Percentiles rank a stretch among this genome's conserved stretches.
Conservation (phyloP, 495 filamentous ascomycete species). For the Trichoderma parareesei region DNA sequence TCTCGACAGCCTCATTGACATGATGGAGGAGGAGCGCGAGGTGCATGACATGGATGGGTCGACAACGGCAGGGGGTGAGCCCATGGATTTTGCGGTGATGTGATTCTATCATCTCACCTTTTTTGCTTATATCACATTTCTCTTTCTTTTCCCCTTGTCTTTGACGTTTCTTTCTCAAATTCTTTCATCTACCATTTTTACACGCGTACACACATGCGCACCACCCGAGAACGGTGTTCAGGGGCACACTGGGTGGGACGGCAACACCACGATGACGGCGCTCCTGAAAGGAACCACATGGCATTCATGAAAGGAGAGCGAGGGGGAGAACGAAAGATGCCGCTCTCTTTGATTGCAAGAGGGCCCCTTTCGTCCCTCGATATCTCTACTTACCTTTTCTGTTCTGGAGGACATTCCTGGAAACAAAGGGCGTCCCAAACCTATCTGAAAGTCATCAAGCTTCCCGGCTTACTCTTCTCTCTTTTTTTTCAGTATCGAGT, state of each 20-base stretch:
- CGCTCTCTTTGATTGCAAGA: neutral
- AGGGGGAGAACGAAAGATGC: neutral
- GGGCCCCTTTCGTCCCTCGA: neutral
- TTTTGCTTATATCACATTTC: neutral
- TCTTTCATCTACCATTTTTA: no score
- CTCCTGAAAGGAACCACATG: neutral
- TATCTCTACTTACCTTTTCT: neutral
- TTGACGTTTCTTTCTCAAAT: neutral
- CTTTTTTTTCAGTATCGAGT: neutral
- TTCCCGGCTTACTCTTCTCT: neutral
- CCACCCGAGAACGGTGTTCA: neutral
- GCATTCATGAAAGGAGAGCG: neutral
- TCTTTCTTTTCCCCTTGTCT: neutral
- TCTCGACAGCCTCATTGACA: slow-evolving; percentile 39
- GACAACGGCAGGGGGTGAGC: slow-evolving; percentile 1
- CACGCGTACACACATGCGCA: no score
- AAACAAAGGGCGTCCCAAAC: neutral
- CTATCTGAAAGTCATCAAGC: neutral
- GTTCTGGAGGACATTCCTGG: neutral
- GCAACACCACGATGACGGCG: neutral
- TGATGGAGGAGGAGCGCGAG: slow-evolving; percentile 42
- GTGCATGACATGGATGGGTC: slow-evolving; percentile 11
- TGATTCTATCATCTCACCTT: neutral
- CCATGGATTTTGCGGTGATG: slow-evolving; percentile 11
- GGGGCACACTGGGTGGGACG: neutral